Percentiles rank a stretch among this genome's conserved stretches.
Conservation (phyloP, 495 filamentous ascomycete species). For the Tuber microsphaerosporum region DNA sequence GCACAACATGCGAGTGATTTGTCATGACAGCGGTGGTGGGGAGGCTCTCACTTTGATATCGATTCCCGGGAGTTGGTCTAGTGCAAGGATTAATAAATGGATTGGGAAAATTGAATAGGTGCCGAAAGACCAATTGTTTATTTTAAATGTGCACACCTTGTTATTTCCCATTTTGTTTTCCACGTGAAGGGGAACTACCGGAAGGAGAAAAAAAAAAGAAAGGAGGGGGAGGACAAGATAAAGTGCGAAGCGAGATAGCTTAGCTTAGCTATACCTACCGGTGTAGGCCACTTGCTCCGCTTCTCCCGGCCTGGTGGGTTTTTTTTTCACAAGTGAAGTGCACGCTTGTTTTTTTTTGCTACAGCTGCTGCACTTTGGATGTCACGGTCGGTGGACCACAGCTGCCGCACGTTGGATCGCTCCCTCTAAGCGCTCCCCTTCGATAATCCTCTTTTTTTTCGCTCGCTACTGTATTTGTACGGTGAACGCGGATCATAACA, state of each 20-base stretch:
- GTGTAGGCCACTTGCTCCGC: background rate
- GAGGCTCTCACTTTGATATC: background rate
- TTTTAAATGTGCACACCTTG: background rate
- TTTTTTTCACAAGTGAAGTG: background rate
- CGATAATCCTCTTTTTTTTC: background rate
- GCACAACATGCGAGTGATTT: background rate
- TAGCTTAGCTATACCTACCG: background rate
- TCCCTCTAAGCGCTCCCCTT: background rate
- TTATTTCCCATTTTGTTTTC: slow-evolving; percentile 1
- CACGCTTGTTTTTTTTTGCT: background rate
- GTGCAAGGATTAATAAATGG: background rate
- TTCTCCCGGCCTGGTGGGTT: background rate
- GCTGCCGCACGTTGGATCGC: background rate
- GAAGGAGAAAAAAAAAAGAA: background rate
- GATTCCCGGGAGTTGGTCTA: background rate
- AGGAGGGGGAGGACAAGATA: background rate
- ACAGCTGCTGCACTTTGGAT: background rate
- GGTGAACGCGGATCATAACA: background rate
- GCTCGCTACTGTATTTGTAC: background rate
- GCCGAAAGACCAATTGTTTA: background rate
- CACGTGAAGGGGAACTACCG: background rate
- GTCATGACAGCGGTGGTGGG: background rate
- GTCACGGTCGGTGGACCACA: background rate
- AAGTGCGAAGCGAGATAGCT: background rate
- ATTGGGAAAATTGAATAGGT: background rate